Conservation (phyloP, 1,284 basidiomycete genomes). For the Meira nashicola region DNA sequence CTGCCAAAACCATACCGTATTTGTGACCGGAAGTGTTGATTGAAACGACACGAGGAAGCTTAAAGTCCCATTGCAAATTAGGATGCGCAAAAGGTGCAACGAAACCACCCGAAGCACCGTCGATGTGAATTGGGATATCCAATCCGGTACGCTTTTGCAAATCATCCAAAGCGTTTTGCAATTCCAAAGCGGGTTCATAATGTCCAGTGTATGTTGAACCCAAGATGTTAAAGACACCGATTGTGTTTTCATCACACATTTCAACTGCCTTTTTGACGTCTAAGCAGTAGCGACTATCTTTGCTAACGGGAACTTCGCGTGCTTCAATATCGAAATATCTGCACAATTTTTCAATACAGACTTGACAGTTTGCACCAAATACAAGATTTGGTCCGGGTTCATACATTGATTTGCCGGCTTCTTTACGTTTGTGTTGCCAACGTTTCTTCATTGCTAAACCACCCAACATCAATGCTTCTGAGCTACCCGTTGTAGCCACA, state of each 20-base stretch:
- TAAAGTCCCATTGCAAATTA: slow-evolving; percentile 69
- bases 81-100: slow-evolving; percentile 72
- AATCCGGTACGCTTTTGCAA: slow-evolving; percentile 74
- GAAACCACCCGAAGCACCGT: slow-evolving; percentile 53
- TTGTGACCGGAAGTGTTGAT: slow-evolving; percentile 73
- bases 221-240: slow-evolving; percentile 59
- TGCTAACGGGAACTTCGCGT: slow-evolving; percentile 41
- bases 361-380: slow-evolving; percentile 76
- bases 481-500: slow-evolving; percentile 89
- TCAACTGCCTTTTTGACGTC: slow-evolving; percentile 79
- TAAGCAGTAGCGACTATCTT: slow-evolving; percentile 62
- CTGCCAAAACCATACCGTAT: slow-evolving; percentile 48
- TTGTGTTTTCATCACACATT: slow-evolving; percentile 80
- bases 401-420: slow-evolving; percentile 60
- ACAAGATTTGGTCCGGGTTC: slow-evolving; percentile 64
- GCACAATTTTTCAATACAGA: slow-evolving; percentile 60
- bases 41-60: slow-evolving; percentile 67
- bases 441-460: slow-evolving; percentile 90
- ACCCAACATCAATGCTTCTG: slow-evolving; percentile 81
- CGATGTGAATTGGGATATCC: slow-evolving; percentile 62
- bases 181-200: slow-evolving; percentile 84
- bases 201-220: slow-evolving; percentile 81
- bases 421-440: slow-evolving; percentile 85
- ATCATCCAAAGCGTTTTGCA: slow-evolving; percentile 77
- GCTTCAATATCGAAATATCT: slow-evolving; percentile 82